phyloP scores from a whole-genome alignment of 768 basidiomycete genomes.

The Trametes coccinea region DNA sequence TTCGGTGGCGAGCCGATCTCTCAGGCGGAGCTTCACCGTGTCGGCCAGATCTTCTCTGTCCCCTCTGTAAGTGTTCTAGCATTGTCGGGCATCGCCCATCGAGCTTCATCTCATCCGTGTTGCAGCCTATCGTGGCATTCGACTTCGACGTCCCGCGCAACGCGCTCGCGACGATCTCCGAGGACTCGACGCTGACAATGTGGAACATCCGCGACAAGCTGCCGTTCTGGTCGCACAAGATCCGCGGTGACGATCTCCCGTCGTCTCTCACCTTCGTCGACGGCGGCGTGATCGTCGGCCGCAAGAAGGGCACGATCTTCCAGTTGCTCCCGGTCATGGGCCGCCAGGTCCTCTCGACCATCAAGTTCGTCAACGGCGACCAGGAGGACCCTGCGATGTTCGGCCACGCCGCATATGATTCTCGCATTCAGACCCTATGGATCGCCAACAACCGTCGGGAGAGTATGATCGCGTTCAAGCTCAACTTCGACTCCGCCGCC shows the following conservation, averaged over 20 bases:
- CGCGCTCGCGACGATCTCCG: constrained; percentile 78
- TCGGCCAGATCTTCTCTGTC: constrained; percentile 67
- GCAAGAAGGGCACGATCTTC: constrained; percentile 83
- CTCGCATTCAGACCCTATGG: constrained; percentile 84
- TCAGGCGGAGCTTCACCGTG: constrained; percentile 67
- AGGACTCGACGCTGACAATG: constrained; percentile 76
- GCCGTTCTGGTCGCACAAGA: constrained; percentile 73
- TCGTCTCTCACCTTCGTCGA: constrained; percentile 87
- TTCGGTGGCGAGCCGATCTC: constrained; percentile 66
- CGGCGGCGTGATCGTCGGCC: constrained; percentile 80
- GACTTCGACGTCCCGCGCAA: constrained; percentile 81
- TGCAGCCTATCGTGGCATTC: constrained; percentile 78
- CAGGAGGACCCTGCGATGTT: constrained; percentile 85
- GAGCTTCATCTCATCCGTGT: neutral
- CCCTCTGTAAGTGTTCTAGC: constrained; percentile 56
- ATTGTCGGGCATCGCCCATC: neutral
- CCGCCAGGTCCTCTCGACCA: constrained; percentile 71
- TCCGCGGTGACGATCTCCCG: constrained; percentile 77
- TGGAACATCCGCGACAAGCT: constrained; percentile 81
- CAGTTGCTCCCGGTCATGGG: constrained; percentile 78
- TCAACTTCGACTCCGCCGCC: constrained; percentile 62
- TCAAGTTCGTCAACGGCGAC: constrained; percentile 71
- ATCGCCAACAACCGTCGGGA: constrained; percentile 83
- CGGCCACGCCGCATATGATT: constrained; percentile 83
- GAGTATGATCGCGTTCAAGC: constrained; percentile 78